Evolutionary conservation across 257 asterid species (phyloP), one percentile per base, ranked within the genome.

Genomic region (Salvia splendens): DNA sequence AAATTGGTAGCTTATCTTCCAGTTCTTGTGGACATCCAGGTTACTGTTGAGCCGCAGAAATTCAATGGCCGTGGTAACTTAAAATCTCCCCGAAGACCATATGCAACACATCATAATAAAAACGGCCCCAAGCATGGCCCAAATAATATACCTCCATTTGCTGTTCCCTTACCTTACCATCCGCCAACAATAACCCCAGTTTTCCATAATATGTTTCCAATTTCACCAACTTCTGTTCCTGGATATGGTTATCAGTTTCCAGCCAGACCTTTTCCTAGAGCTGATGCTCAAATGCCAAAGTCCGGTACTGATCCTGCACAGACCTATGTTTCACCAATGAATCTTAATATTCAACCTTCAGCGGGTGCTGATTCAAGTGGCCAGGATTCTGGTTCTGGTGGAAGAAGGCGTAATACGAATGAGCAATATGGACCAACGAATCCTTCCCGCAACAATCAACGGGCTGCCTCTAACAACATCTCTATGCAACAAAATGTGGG

Each of bases 121-220:
- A 55, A 67, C 64, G 91, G 83, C 35, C 87, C 88, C 20, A 94
- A 85, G 79, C 86, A 82, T 67, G 71, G 74, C 70, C 79, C 87
- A 51, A 88, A 83, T 72, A 78, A 73, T 47, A 83, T 68, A 54
- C 87, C 92, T 43, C 82, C 85, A 58, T 76, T 61, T 87, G 77
- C 87, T 58, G 87, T 66, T 55, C 89, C 83, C 32, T 17, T 79
- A 17, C 79, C 87, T 40, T 82, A 80, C 68, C 71, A 77, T 77
- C 89, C 77, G 12, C 82, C 88, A 36, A 53, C 84, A 17, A 43
- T 73, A 42, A 58, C 85, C 17, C 95, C 87, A 3, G 73, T 69
- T 79, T 82, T 79, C 71, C 96, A 68, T 72, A 8, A 80, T n/a
- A 80, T 85, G 91, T 76, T 79, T 60, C 87, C 96, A 50, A 41